Base-by-base conservation (phyloP, 208 protist genomes). In the Vickermania spadyakhi region DNA sequence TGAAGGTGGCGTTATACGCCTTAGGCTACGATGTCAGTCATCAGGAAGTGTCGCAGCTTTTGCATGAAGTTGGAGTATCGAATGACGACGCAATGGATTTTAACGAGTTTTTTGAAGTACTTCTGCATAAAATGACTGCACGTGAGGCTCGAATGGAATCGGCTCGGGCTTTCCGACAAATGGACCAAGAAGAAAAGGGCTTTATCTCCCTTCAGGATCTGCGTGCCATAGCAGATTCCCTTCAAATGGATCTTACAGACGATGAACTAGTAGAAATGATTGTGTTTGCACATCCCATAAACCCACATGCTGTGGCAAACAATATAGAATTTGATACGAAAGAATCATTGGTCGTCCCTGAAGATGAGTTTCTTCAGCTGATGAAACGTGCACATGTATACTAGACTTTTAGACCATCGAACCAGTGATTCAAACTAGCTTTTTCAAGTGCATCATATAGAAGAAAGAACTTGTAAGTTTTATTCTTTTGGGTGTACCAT, bases 181-280 rank as follows among this genome's bases (percentile, higher is more conserved):
- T 98, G 64, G 85, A 96, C 61, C 79, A 91, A 55, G 89, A 84
- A 26, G 91, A 96, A 65, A 91, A 96, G 57, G 93, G 90, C 2
- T 90, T 89, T 60, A 97, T 98, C 52, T 70, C 77, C 14, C 84
- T 99, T 22, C 87, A 97, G 30, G 98, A 99, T 65, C 78, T 99
- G 3, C 96, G 95, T 56, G 52, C 75, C 11, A 96, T 98, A 29
- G 73, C 94, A 14, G 64, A 92, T 53, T 87, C 92, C 4, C 62
- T 98, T 27, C 80, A 93, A 18, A 86, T 98, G 68, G 76, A 97
- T 60, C 62, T 98, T 57, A 92, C 95, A 25, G 97, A 99, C 64
- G 96, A 98, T 22, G 97, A 99, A 70, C 72, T 99, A 31, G 67
- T 87, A 50, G 94, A 97, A 62, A 99, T 99, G 96, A 93, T 99